Evolutionary conservation across 176 grass and related monocot genomes (phyloP), one percentile per base, ranked within the genome.

Genomic region (Urochloa ruziziensis): DNA sequence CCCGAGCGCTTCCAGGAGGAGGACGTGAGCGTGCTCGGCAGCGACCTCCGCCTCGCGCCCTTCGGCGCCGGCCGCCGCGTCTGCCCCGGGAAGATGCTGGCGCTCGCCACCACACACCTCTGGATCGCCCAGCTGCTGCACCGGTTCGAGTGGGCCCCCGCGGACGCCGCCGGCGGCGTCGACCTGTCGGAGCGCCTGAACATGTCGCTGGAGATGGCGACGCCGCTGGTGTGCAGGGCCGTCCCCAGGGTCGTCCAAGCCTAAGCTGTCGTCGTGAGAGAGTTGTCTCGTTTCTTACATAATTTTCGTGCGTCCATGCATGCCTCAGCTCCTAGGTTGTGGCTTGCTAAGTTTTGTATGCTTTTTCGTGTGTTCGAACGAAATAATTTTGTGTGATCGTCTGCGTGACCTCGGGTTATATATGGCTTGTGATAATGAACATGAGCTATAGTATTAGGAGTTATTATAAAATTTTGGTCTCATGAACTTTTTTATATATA

Each of bases 141-240:
- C 1, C 18, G 18, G 61, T 94, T 91, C 80, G 32, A 84, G 5
- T 97, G 91, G 89, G 28, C 80, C 0, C 84, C 94, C 0, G 36
- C 29, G 3, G 48, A 82, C 18, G 73, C 4, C 5, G 42, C 19
- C 30, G 67, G 19, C 2, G 49, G 57, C 25, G 86, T 97, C 23
- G 91, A 97, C 83, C 74, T 97, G 58, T 93, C 88, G 3, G 91
- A 97, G 81, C 90, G 74, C 69, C 84, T 94, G 7, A 85, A 69
- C 61, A 97, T 97, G 94, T 97, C 94, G 1, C 84, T 97, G 35
- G 91, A 97, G 89, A 97, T 97, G 94, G 84, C 78, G 49, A 88
- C 66, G 1, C 89, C 91, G 21, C 86, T 97, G 73, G 84, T 91
- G 21, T 97, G 94, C 83, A 89, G 75, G 82, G 86, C 84, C 77